Evolutionary conservation across 495 filamentous ascomycete species (phyloP).

Genomic region (Sporormia fimetaria): DNA sequence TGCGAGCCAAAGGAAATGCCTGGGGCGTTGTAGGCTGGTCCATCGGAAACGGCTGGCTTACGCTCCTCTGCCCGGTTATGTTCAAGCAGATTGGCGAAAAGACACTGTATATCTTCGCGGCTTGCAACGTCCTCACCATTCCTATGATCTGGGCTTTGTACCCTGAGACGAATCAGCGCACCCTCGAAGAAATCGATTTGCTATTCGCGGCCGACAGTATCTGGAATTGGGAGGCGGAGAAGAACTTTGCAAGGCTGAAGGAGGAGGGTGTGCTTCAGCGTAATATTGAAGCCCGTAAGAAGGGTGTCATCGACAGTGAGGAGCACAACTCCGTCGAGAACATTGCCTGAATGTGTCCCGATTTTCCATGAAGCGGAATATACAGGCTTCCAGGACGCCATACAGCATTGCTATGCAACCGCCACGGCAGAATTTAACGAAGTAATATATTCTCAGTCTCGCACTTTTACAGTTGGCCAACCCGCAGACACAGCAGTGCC

Average conservation of each 20-base stretch:
- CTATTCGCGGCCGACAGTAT: conserved; percentile 47
- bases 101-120: conserved; percentile 56
- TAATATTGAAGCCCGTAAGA: too few relatives aligned
- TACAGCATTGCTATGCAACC: too few relatives aligned
- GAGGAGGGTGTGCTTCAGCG: too few relatives aligned
- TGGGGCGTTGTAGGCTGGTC: conserved; percentile 66
- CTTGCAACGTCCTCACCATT: conserved; percentile 50
- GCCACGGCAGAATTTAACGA: too few relatives aligned
- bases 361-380: too few relatives aligned
- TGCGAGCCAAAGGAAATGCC: conserved; percentile 60
- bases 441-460: too few relatives aligned
- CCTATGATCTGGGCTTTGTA: conserved; percentile 36
- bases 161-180: conserved; percentile 56
- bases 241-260: conserved; percentile 43
- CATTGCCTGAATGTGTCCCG: too few relatives aligned
- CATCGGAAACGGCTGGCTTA: conserved; percentile 58
- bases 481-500: too few relatives aligned
- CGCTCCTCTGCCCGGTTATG: conserved; percentile 53
- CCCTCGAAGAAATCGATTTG: conserved; percentile 59
- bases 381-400: too few relatives aligned
- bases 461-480: too few relatives aligned
- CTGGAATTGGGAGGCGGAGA: conserved; percentile 47
- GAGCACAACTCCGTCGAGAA: too few relatives aligned
- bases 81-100: conserved; percentile 52
- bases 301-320: too few relatives aligned